These are phyloP conservation scores for Oryza nivara DNA, from an alignment of 176 grass and related monocot genomes.

Conservation along the genomic window DNA sequence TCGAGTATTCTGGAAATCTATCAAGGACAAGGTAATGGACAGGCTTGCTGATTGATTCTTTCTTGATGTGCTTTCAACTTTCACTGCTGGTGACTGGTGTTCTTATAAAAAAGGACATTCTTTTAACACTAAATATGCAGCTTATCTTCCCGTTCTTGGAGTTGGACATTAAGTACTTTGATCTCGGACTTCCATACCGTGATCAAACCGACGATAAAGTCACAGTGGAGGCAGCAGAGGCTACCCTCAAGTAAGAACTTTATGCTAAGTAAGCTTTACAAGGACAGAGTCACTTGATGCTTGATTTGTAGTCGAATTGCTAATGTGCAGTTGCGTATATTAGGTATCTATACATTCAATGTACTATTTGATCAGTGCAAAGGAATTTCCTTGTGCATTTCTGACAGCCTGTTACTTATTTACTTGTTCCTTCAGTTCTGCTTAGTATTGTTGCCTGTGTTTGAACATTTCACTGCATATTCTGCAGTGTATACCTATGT, in stretches of 20 bases:
- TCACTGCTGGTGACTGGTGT: too few species aligned
- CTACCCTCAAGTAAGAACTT: conserved; percentile 69
- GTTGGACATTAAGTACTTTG: conserved; percentile 66
- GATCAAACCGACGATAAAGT: conserved; percentile 80
- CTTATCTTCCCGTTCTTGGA: conserved; percentile 53
- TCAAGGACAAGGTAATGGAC: neutral
- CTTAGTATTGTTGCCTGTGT: neutral
- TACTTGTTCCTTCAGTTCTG: neutral
- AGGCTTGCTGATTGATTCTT: neutral
- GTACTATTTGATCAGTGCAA: neutral
- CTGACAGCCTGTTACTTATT: neutral
- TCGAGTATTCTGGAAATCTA: neutral
- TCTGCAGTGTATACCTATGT: neutral
- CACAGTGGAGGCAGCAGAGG: conserved; percentile 78
- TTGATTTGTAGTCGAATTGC: neutral
- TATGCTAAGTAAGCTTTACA: neutral
- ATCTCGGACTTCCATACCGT: conserved; percentile 51
- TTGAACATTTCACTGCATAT: neutral
- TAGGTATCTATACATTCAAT: neutral
- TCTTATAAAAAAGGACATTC: neutral
- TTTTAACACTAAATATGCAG: neutral
- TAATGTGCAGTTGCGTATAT: neutral
- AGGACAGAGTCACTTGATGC: neutral
- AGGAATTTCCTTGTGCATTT: neutral
- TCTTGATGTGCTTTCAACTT: too few species aligned